Evolutionary conservation across 805 yeast species (phyloP).

Genomic region (Lipomyces orientalis): DNA sequence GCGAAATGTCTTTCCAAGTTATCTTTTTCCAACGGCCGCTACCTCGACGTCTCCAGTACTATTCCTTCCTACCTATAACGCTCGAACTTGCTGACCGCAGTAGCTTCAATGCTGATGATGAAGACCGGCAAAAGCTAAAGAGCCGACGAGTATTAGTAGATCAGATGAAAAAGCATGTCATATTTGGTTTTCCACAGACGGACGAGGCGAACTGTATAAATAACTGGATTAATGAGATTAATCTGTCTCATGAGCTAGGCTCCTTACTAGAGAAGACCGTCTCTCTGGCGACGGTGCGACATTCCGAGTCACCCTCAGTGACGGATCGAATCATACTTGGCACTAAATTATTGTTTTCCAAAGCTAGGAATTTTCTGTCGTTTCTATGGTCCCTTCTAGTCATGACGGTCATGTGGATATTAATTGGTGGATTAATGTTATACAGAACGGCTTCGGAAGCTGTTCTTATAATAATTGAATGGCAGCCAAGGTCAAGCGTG

Average conservation of each 20-base stretch:
- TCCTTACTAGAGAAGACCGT: constrained; percentile 32
- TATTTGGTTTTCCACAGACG: constrained; percentile 25
- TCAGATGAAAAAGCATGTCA: constrained; percentile 38
- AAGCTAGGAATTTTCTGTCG: constrained; percentile 22
- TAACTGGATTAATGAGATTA: constrained; percentile 45
- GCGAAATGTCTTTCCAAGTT: constrained; percentile 40
- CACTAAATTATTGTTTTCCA: constrained; percentile 22
- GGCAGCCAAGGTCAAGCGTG: constrained; percentile 31
- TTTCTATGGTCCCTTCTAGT: constrained; percentile 13
- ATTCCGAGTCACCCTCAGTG: constrained; percentile 6
- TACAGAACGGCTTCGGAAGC: constrained; percentile 44
- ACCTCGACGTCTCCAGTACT: constrained; percentile 73
- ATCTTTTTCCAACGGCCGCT: constrained; percentile 75
- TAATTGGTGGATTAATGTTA: constrained; percentile 37
- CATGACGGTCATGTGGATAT: constrained; percentile 25
- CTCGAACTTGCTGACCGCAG: constrained; percentile 55
- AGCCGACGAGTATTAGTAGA: constrained; percentile 31
- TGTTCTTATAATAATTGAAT: constrained; percentile 44
- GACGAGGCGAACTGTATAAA: constrained; percentile 22
- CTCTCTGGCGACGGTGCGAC: neutral
- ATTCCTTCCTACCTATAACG: constrained; percentile 72
- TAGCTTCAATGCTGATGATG: constrained; percentile 39
- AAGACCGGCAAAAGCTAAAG: constrained; percentile 38
- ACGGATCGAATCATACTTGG: constrained; percentile 21
- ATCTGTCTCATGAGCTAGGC: constrained; percentile 47